A percentile compares a stretch with the other conserved stretches of the same genome.
Conservation (phyloP, 2,329 filamentous ascomycete species). For the Cladosporium austrohemisphaericum region DNA sequence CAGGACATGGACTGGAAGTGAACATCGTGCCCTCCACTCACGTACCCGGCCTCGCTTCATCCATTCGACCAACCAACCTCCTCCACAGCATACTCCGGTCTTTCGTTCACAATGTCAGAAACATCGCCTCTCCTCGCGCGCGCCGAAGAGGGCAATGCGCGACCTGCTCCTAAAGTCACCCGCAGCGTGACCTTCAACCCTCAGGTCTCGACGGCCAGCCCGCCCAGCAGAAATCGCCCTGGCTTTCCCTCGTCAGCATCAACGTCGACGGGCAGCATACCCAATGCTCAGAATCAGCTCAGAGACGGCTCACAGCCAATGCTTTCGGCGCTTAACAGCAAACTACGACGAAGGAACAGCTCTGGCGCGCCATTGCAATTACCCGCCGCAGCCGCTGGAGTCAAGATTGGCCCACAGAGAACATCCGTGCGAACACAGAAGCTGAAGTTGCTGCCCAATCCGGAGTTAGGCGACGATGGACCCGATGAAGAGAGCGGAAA, state of each 20-base stretch:
- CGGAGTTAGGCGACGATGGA: slow-evolving; percentile 72
- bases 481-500: slow-evolving; percentile 84
- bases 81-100: not conserved
- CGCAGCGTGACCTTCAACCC: slow-evolving; percentile 76
- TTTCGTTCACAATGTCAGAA: slow-evolving; percentile 4
- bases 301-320: slow-evolving; percentile 52
- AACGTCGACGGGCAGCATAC: slow-evolving; percentile 28
- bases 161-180: slow-evolving; percentile 36
- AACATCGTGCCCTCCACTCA: not conserved
- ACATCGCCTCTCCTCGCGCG: slow-evolving; percentile 9
- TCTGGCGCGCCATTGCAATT: slow-evolving; percentile 58
- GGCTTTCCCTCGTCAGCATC: slow-evolving; percentile 34
- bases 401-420: slow-evolving; percentile 88
- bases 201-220: slow-evolving; percentile 47
- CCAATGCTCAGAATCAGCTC: slow-evolving; percentile 30
- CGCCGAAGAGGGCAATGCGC: not conserved
- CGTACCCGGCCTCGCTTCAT: not conserved
- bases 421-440: slow-evolving; percentile 96
- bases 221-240: slow-evolving; percentile 32
- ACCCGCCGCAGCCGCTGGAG: slow-evolving; percentile 39
- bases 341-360: slow-evolving; percentile 80
- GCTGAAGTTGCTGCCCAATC: slow-evolving; percentile 91
- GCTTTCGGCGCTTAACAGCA: slow-evolving; percentile 79
- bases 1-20: not conserved
- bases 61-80: not conserved